Percentiles rank a stretch among this genome's conserved stretches.
phyloP scores from a whole-genome alignment of 163 green algal species.

The Prototheca wickerhamii region DNA sequence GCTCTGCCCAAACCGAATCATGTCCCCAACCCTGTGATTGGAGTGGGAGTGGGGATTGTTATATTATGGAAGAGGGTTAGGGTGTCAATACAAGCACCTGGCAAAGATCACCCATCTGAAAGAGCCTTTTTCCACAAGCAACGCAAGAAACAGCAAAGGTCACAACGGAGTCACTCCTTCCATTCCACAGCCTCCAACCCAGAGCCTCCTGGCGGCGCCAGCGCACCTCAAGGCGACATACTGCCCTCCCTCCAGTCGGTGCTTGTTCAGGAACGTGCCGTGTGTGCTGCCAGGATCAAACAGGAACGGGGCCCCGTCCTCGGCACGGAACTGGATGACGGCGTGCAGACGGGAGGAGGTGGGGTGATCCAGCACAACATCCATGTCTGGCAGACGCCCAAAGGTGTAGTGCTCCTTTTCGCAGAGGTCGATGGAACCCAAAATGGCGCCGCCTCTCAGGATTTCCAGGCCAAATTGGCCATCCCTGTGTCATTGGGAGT shows the following conservation, averaged over 20 bases:
- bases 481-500: neutral
- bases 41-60: no score
- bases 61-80: no score
- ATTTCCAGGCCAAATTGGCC: slow-evolving; percentile 51
- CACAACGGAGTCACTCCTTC: no score
- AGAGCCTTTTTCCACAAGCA: no score
- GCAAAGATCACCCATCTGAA: no score
- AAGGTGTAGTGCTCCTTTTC: slow-evolving; percentile 52
- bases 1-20: slow-evolving; percentile 75
- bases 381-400: slow-evolving; percentile 57
- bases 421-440: slow-evolving; percentile 32
- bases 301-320: slow-evolving; percentile 53
- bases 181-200: no score
- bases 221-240: slow-evolving; percentile 9
- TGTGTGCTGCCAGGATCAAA: slow-evolving; percentile 75
- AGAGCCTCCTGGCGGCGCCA: no score
- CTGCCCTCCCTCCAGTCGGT: slow-evolving; percentile 43
- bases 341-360: slow-evolving; percentile 64
- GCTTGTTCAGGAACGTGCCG: slow-evolving; percentile 84
- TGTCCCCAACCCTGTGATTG: slow-evolving; percentile 61
- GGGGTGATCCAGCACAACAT: slow-evolving; percentile 81
- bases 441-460: slow-evolving; percentile 55
- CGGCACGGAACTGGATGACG: slow-evolving; percentile 68
- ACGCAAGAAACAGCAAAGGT: no score
- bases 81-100: no score